Conservation (phyloP, 2,329 filamentous ascomycete genomes). For the Aphanocladium album region DNA sequence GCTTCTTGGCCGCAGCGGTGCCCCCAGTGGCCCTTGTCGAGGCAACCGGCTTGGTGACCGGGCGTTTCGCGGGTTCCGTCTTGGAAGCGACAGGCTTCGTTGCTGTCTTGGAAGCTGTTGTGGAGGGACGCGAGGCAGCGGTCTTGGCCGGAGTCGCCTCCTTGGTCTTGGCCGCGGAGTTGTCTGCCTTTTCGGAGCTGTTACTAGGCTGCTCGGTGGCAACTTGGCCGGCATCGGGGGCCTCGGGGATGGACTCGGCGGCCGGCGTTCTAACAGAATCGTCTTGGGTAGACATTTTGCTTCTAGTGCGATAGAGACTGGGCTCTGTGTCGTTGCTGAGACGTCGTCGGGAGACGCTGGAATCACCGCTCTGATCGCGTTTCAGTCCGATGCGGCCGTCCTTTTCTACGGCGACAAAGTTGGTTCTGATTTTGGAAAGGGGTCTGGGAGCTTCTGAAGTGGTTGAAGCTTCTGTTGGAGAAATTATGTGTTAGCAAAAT, state of each 20-base stretch:
- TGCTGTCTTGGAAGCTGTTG: conserved; percentile 22
- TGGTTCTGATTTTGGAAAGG: conserved; percentile 70
- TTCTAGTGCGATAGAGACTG: conserved; percentile 34
- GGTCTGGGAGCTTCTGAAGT: conserved; percentile 54
- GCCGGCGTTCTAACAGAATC: conserved; percentile 15
- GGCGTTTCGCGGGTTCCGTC: conserved; percentile 21
- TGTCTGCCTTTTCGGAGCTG: conserved; percentile 14
- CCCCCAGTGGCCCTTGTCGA: conserved; percentile 25
- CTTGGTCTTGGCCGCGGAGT: conserved; percentile 25
- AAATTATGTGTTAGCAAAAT: neutral
- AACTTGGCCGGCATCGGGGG: neutral
- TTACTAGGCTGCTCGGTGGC: conserved; percentile 8
- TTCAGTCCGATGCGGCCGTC: conserved; percentile 53
- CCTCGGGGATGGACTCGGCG: conserved; percentile 10
- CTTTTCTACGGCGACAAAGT: conserved; percentile 68
- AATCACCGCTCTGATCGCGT: conserved; percentile 33
- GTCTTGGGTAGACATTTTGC: conserved; percentile 24
- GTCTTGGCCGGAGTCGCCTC: conserved; percentile 11
- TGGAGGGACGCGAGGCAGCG: conserved; percentile 18
- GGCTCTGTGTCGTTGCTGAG: conserved; percentile 32
- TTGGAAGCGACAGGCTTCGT: conserved; percentile 19
- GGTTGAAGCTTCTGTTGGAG: conserved; percentile 14
- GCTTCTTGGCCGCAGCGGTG: conserved; percentile 37
- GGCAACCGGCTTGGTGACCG: conserved; percentile 21
- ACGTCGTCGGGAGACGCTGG: conserved; percentile 32